A percentile compares a stretch with the other conserved stretches of the same genome.
Conservation (phyloP, 257 asterid species). For the Fraxinus quadrangulata region DNA sequence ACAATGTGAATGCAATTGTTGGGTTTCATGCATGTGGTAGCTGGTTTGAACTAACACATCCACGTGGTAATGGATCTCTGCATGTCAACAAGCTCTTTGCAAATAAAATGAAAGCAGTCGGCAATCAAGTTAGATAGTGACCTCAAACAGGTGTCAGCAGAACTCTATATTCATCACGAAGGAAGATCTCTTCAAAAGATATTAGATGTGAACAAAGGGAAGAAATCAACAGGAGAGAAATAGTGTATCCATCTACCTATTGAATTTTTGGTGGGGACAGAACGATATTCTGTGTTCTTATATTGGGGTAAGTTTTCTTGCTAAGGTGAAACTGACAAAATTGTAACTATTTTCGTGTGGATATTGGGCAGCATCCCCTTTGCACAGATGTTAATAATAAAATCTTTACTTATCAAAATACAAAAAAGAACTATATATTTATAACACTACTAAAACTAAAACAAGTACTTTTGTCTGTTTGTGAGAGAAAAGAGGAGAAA, state of each 20-base stretch:
- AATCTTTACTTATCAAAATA: background rate
- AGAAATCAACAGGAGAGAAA: background rate
- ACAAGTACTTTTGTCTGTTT: background rate
- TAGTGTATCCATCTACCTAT: background rate
- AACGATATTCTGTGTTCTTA: too few species aligned
- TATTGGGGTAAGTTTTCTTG: background rate
- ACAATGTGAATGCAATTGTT: constrained; percentile 12
- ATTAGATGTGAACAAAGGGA: background rate
- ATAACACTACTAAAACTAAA: background rate
- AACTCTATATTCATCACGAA: background rate
- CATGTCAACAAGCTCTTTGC: background rate
- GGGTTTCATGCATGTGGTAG: constrained; percentile 2
- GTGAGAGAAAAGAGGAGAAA: background rate
- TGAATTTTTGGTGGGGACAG: background rate
- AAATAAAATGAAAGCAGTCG: background rate
- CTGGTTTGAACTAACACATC: constrained; percentile 1
- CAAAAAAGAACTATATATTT: background rate
- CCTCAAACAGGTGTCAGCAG: background rate
- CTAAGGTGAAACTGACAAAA: background rate
- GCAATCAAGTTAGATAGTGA: background rate
- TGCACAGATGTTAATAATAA: background rate
- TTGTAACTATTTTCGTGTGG: too few species aligned
- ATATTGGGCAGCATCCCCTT: background rate
- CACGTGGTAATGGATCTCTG: background rate
- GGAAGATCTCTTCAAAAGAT: background rate